Evolutionary conservation across 306 rosid genomes (phyloP), one percentile per base, ranked within the genome.

Genomic region (Quercus cerris): DNA sequence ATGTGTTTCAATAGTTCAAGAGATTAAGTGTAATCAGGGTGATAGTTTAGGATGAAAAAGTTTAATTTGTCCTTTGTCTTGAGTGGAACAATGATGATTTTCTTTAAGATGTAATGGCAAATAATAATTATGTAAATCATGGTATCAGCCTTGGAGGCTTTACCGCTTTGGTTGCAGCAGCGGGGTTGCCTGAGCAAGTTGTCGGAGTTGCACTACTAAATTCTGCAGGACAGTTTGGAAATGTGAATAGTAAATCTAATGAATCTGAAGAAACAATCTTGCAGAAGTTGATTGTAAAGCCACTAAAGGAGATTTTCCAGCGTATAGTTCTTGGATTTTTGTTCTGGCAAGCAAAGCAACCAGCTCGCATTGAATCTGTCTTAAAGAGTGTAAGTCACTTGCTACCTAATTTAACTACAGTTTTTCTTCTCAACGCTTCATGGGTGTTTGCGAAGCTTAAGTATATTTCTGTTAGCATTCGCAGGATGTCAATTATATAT

Each of bases 341-440:
- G 78, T 93, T 95, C 90, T 93, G 99, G 98, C 99, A 93, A 84
- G 81, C 97, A 55, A 95, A 91, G 88, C 98, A 91, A 81, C 99
- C 97, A 1, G 86, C 97, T 77, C 91, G 94, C 31, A 74, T 93
- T 75, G 74, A 70, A 77, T 95, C 97, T 14, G 90, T 95, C 79
- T 85, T 95, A 70, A 95, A 93, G 85, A 90, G 97, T 84, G 98
- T 86, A 88, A 58, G 96, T 77, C 67, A 62, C 76, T 66, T 78
- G n/a, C 84, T 75, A 58, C 75, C 75, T 46, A 8, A 55, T 74
- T 84, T 75, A 69, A 33, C 73, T 74, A 56, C 13, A 33, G 49
- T 78, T 78, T 71, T 77, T 69, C 41, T 13, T 63, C 72, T 70
- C 8, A 67, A 81, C 57, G 56, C 49, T 55, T 72, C 33, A 19